Evolutionary conservation across 2,329 filamentous ascomycete genomes (phyloP), one percentile per base, ranked within the genome.

Genomic region (Fusarium euwallaceae): DNA sequence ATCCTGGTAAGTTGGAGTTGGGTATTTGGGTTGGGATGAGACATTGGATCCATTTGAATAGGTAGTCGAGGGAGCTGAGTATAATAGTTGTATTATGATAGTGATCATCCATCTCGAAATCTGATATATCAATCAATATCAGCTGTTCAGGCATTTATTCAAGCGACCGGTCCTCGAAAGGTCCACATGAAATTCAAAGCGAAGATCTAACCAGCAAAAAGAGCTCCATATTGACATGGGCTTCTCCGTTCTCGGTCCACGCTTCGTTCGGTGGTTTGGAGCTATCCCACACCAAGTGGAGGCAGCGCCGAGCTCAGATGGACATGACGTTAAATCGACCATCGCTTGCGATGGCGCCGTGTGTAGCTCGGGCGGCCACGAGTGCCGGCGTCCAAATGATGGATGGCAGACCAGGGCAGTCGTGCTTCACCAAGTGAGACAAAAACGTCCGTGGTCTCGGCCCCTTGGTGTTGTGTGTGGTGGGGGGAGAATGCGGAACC

Each of bases 201-300:
- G 27, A 20, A 55, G 48, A 55, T 55, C 48, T n/a, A 20, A 8
- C 11, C 48, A 55, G 48, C 11, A 20, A 55, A 32, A 53, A 55
- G 53, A 39, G 66, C 71, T 72, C 69, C 70, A 71, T 72, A 67
- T 59, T 37, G 29, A 66, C 41, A 69, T 71, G 56, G 69, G 27
- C 55, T 53, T 66, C 70, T 39, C 70, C 74, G 70, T 65, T 61
- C 70, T 65, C 74, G 68, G 60, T 56, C 59, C 70, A 43, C 67
- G 63, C 39, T 59, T 61, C 32, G 24, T 63, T 63, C 53, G 29
- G 48, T 63, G 56, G 75, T 69, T 65, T 70, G 43, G 65, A 71
- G 65, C 73, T 65, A 69, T 71, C 43, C 53, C 56, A 61, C 65
- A 67, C 76, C 62, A 78, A 78, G 76, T 78, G 76, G 76, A 76